These are phyloP conservation scores for Clonostachys solani DNA, from an alignment of 2,329 filamentous ascomycete species.

Conservation along the genomic window DNA sequence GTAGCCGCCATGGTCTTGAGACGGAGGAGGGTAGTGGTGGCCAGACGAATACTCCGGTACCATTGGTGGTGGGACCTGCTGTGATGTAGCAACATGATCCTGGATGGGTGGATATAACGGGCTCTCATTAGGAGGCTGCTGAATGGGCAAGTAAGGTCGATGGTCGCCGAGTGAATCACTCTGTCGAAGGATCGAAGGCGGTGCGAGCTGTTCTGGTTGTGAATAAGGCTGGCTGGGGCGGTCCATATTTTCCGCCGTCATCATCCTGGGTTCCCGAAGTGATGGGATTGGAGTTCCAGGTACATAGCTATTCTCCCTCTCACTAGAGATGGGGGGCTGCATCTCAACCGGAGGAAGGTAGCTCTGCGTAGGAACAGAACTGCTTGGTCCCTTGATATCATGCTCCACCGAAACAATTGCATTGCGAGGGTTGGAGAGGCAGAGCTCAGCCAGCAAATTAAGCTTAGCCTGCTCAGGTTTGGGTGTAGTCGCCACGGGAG, in stretches of 20 bases:
- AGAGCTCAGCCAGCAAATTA: slow-evolving; percentile 26
- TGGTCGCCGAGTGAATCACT: not conserved
- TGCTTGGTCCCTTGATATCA: not conserved
- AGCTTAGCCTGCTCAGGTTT: slow-evolving; percentile 17
- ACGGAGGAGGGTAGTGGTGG: not conserved
- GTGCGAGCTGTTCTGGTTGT: not conserved
- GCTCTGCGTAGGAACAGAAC: no score
- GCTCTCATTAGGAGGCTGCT: not conserved
- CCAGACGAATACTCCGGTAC: not conserved
- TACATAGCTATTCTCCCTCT: slow-evolving; percentile 4
- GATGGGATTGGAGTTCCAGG: not conserved
- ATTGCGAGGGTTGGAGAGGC: slow-evolving; percentile 18
- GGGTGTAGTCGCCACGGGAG: slow-evolving; percentile 7
- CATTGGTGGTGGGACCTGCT: not conserved
- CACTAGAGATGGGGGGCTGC: not conserved
- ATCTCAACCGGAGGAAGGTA: not conserved
- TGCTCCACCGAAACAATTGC: not conserved
- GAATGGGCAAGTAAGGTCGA: not conserved
- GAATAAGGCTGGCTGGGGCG: not conserved
- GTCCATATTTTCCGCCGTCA: not conserved
- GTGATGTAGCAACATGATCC: not conserved
- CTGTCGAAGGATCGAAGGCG: not conserved
- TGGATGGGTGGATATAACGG: not conserved
- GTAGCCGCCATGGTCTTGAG: not conserved
- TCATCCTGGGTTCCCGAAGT: not conserved